Evolutionary conservation across 495 filamentous ascomycete genomes (phyloP).

Genomic region (Neurospora intermedia): DNA sequence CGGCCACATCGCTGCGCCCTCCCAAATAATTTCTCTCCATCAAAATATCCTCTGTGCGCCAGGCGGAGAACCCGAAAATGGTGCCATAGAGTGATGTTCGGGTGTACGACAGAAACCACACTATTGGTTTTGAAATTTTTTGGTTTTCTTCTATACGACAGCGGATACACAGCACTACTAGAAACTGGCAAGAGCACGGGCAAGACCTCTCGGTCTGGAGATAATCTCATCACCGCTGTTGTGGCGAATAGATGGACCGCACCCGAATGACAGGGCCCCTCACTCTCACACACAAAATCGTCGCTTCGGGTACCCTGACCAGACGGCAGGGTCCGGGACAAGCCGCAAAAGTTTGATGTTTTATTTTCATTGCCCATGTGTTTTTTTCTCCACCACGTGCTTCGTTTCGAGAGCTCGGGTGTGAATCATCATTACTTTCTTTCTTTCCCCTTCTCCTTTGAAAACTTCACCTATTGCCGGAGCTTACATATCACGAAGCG

Average conservation of each 20-base stretch:
- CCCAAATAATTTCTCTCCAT: neutral
- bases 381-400: neutral
- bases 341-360: neutral
- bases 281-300: neutral
- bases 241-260: neutral
- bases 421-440: neutral
- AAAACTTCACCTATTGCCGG: too few species aligned
- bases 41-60: neutral
- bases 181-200: neutral
- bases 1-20: neutral
- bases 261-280: neutral
- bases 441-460: too few species aligned
- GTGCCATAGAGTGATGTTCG: neutral
- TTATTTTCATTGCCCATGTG: neutral
- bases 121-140: neutral
- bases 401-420: neutral
- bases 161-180: neutral
- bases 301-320: neutral
- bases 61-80: neutral
- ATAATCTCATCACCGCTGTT: neutral
- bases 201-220: neutral
- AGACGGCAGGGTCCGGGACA: neutral
- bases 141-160: neutral
- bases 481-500: too few species aligned
- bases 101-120: neutral